Percentiles rank a stretch among this genome's conserved stretches.
These are phyloP conservation scores for Ensete glaucum DNA, from an alignment of 176 grass and related monocot genomes.

Conservation along the genomic window DNA sequence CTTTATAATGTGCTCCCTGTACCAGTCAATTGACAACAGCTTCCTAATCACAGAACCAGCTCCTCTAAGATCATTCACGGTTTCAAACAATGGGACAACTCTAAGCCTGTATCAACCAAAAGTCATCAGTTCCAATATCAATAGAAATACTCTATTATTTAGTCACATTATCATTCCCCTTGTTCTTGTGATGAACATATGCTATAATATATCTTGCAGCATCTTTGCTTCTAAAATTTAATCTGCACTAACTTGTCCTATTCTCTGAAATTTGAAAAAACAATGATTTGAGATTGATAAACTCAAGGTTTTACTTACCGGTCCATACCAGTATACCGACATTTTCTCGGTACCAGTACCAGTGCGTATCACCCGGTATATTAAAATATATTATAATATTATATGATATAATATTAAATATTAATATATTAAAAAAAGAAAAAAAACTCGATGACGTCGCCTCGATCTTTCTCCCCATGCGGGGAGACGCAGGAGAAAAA, in stretches of 20 bases:
- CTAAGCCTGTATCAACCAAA: conserved; percentile 48
- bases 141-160: not conserved
- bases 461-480: no score
- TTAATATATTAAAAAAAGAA: no score
- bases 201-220: not conserved
- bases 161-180: not conserved
- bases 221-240: not conserved
- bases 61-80: conserved; percentile 82
- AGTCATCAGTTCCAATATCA: not conserved
- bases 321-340: no score
- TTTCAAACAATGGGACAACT: conserved; percentile 94
- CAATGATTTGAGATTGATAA: not conserved
- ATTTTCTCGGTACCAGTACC: no score
- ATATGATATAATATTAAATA: no score
- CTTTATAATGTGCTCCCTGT: conserved; percentile 72
- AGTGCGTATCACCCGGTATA: no score
- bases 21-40: conserved; percentile 83
- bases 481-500: no score
- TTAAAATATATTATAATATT: no score
- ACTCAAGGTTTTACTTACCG: no score
- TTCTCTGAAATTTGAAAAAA: not conserved
- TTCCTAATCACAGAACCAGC: conserved; percentile 80
- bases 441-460: no score
- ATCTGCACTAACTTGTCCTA: not conserved
- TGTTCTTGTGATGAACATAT: not conserved